A percentile compares a stretch with the other conserved stretches of the same genome.
Evolutionary conservation across 2,329 filamentous ascomycete genomes (phyloP).

Genomic region (Verticillium nonalfalfae): DNA sequence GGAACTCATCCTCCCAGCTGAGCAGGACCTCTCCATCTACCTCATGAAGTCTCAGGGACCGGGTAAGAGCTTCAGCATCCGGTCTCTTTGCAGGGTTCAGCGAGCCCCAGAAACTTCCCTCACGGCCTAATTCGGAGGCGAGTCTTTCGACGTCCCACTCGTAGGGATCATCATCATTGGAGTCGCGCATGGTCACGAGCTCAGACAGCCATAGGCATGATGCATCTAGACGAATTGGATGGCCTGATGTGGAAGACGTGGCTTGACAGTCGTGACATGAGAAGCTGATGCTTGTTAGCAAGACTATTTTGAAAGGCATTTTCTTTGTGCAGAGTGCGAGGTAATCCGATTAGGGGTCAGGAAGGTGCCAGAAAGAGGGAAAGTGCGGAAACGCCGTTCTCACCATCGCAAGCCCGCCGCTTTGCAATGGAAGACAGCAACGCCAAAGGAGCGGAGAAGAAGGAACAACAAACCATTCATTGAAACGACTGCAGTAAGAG

Average conservation of each 20-base stretch:
- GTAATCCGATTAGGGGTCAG: no score
- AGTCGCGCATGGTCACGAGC: slow-evolving; percentile 17
- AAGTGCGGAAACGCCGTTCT: no score
- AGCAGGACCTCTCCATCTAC: slow-evolving; percentile 62
- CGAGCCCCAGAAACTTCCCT: slow-evolving; percentile 39
- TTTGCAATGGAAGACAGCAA: no score
- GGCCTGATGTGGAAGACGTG: background rate
- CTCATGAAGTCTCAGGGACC: slow-evolving; percentile 51
- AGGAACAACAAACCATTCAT: no score
- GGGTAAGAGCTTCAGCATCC: slow-evolving; percentile 45
- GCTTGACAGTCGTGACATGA: background rate
- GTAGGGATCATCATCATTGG: slow-evolving; percentile 57
- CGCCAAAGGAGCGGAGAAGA: no score
- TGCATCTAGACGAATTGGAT: background rate
- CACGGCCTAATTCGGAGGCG: slow-evolving; percentile 56
- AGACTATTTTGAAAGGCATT: no score
- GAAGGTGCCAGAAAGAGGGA: no score
- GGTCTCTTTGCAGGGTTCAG: slow-evolving; percentile 35
- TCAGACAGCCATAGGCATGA: background rate
- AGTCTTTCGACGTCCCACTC: slow-evolving; percentile 66
- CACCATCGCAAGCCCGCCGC: no score
- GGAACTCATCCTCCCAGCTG: slow-evolving; percentile 42
- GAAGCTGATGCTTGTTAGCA: no score
- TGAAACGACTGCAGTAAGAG: no score
- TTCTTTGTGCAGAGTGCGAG: no score